Evolutionary conservation across 768 basidiomycete genomes (phyloP), one percentile per base, ranked within the genome.

Genomic region (Suillus weaverae): DNA sequence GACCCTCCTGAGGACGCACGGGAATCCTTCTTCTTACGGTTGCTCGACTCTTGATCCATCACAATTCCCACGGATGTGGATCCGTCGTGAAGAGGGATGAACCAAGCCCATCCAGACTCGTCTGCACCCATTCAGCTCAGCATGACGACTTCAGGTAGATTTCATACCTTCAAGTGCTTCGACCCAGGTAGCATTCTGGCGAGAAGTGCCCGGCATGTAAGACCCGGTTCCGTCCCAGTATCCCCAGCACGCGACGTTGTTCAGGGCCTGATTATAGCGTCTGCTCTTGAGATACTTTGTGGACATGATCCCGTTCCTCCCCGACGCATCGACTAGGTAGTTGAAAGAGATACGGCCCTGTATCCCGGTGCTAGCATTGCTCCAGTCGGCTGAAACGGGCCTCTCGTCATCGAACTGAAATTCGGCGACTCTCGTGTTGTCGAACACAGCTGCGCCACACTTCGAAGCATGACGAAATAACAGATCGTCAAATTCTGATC

Each of bases 401-500:
- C 73, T 66, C 16, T 51, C 46, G 14, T 66, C 71, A n/a, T 61
- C 53, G 60, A 79, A 77, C 11, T 70, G 64, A 38, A 78, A 66
- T 30, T 71, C 70, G 16, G 81, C 80, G 59, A 86, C 85, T 69
- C 78, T 84, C 6, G 84, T 86, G 65, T 79, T 79, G 69, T 88
- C 85, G 68, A 83, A 85, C 30, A 88, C 82, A 41, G 78, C 72
- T 57, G 81, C 85, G 22, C 85, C 86, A 62, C 78, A 81, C n/a
- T 81, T 75, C 32, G 81, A 81, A 39, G 86, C 83, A 71, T 88
- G 85, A 66, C 83, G 81, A 70, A 88, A 73, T 44, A 88, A 76
- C 64, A 88, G 70, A 8, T 85, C 81, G 73, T 88, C 86, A 69
- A 86, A 86, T 72, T 87, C 86, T 18, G 86, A 85, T 33, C 86